Base-by-base conservation (phyloP, 305 asterid genomes). In the Solanum aculeatissimum region DNA sequence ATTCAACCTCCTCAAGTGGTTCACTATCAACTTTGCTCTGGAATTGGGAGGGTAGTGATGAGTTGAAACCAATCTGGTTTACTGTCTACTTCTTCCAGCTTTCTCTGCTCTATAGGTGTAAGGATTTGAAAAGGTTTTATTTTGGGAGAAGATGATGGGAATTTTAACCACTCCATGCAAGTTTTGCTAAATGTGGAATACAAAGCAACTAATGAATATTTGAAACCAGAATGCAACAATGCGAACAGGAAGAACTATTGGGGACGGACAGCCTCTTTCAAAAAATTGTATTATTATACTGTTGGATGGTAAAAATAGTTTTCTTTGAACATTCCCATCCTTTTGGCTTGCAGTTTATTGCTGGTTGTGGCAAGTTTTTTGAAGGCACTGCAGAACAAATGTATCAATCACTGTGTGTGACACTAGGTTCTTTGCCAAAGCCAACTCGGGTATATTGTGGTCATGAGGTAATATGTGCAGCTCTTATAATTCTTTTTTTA, bases 361-460 rank as follows among this genome's bases (percentile, higher is more conserved):
- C 94, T 90, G 99, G 98, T 51, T 96, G 99, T 85, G 99, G 99
- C 15, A 96, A 90, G 93, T 93, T 96, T 86, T 93, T 93, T 35
- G 98, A 96, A 88, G 98, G 99, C 92, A 96, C 97, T 85, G 97
- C 99, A 77, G 98, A 93, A 83, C 97, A 95, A 84, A 96, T 96
- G 99, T 91, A 96, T 90, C 94, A 93, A 63, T 95, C 99, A 18
- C 90, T 95, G 21, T 94, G 98, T 85, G 92, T 89, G 89, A 96
- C 95, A 70, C 90, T 96, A 53, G 93, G 90, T 86, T 93, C 99
- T 49, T 90, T 96, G 89, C 98, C 99, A 4, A 95, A 95, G 89
- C 97, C 94, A 80, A 96, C 99, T 84, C 91, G 85, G 87, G 98
- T 96, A 21, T 96, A 88, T 86, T 95, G 99, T 88, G 99, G 98